Evolutionary conservation across 768 basidiomycete species (phyloP).

Genomic region (Lactarius tabidus): DNA sequence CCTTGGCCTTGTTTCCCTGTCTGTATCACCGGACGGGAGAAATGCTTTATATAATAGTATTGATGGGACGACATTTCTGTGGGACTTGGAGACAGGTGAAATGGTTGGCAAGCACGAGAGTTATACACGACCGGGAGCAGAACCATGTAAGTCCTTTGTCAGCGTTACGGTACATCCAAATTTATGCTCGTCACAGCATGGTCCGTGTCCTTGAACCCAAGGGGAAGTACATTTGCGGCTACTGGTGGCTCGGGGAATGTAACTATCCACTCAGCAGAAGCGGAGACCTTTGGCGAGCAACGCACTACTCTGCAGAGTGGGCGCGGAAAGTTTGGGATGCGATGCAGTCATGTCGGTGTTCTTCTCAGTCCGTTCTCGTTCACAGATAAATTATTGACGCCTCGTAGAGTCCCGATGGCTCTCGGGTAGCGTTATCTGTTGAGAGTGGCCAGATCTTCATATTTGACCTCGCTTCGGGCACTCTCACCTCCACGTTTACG

Average conservation of each 20-base stretch:
- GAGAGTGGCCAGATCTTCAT: constrained; percentile 88
- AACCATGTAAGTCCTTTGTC: constrained; percentile 55
- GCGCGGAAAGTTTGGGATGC: constrained; percentile 74
- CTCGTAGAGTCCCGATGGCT: constrained; percentile 84
- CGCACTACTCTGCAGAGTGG: constrained; percentile 58
- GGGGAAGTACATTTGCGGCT: constrained; percentile 67
- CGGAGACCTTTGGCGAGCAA: constrained; percentile 63
- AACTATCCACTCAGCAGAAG: constrained; percentile 63
- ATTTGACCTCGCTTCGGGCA: constrained; percentile 69
- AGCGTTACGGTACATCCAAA: neutral
- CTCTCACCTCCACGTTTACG: constrained; percentile 66
- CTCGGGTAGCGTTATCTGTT: constrained; percentile 72
- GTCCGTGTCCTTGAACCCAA: constrained; percentile 79
- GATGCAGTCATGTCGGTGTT: constrained; percentile 58
- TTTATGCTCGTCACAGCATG: constrained; percentile 49
- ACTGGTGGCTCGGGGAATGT: constrained; percentile 70
- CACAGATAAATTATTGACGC: constrained; percentile 2
- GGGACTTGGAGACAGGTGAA: constrained; percentile 63
- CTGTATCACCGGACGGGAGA: constrained; percentile 60
- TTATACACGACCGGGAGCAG: constrained; percentile 56
- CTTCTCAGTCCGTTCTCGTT: neutral
- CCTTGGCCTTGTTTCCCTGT: constrained; percentile 80
- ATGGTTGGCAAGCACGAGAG: constrained; percentile 69
- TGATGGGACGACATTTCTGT: constrained; percentile 76
- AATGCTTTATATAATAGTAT: constrained; percentile 74